Conservation (phyloP, 2,329 filamentous ascomycete genomes). For the Colletotrichum shisoi region DNA sequence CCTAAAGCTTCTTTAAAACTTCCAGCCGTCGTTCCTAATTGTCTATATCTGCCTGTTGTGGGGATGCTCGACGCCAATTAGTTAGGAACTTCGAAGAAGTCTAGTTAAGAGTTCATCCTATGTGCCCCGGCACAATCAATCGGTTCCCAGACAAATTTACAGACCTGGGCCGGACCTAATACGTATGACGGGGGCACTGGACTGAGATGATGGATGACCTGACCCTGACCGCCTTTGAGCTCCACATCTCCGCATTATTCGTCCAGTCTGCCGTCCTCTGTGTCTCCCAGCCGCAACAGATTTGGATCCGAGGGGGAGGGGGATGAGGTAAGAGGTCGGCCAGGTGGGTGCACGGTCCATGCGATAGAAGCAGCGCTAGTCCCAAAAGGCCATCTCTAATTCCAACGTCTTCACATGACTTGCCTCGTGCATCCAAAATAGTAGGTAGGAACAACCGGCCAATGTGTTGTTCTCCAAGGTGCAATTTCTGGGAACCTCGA, state of each 20-base stretch:
- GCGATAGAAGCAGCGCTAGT: neutral
- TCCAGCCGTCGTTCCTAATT: conserved; percentile 3
- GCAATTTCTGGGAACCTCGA: neutral
- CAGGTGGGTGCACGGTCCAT: conserved; percentile 26
- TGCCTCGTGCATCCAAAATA: conserved; percentile 7
- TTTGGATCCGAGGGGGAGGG: neutral
- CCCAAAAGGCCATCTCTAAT: neutral
- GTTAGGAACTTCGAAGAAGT: neutral
- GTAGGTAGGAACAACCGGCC: neutral
- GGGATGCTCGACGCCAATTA: neutral
- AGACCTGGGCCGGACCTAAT: neutral
- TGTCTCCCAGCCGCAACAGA: neutral
- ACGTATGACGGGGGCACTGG: neutral
- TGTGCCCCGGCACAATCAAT: neutral
- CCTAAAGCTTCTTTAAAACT: conserved; percentile 10
- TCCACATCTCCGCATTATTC: conserved; percentile 33
- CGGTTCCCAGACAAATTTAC: neutral
- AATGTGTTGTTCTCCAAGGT: neutral
- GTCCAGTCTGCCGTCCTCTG: conserved; percentile 16
- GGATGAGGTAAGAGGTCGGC: conserved; percentile 29
- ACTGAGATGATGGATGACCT: conserved; percentile 18
- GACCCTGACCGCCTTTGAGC: conserved; percentile 33
- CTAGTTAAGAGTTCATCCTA: conserved; percentile 17
- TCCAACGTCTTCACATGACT: conserved; percentile 22
- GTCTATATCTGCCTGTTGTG: no score